phyloP scores from a whole-genome alignment of 202 grass and related monocot species.

The Carex arenaria region DNA sequence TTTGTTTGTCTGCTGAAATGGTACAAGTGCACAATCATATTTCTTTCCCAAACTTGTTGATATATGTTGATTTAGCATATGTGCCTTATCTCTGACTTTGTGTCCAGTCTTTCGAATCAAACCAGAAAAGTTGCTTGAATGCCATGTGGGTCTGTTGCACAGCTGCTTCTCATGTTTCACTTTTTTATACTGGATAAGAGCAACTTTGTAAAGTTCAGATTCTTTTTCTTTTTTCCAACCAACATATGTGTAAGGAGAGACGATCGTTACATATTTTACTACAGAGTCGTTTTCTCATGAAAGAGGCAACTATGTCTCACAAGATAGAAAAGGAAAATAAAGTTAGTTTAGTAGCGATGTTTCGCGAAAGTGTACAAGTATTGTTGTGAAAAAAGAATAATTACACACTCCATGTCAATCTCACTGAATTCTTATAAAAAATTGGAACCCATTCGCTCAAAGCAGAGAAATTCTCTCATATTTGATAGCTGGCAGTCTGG shows the following conservation, averaged over 20 bases:
- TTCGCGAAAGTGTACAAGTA: neutral
- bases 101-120: neutral
- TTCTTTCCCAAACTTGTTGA: neutral
- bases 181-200: neutral
- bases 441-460: neutral
- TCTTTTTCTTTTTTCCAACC: no score
- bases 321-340: no score
- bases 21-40: neutral
- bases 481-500: neutral
- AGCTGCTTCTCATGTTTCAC: neutral
- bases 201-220: no score
- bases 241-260: no score
- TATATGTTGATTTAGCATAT: neutral
- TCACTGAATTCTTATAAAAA: neutral
- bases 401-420: neutral
- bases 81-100: neutral
- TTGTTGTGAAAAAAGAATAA: neutral
- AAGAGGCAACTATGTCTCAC: neutral
- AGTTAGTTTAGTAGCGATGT: neutral
- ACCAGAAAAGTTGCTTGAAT: neutral
- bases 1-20: neutral
- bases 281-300: neutral
- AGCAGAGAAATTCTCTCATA: neutral
- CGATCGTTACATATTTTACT: no score
- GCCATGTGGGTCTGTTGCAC: neutral